Evolutionary conservation across 2,329 filamentous ascomycete genomes (phyloP).

Genomic region (Stagonosporopsis cucurbitacearum): DNA sequence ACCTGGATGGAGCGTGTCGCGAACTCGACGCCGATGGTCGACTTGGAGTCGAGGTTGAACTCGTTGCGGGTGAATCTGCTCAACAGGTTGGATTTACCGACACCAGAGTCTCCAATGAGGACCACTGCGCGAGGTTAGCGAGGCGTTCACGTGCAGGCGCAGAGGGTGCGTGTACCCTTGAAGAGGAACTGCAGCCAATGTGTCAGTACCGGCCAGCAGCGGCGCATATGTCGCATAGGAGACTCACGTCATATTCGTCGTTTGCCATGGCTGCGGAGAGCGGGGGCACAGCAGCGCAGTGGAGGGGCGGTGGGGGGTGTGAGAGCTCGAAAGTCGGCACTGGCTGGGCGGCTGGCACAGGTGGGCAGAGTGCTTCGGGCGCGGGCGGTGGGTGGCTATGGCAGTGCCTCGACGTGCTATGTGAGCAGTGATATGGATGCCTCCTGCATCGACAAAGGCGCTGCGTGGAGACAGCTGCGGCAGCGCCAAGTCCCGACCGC

Average conservation of each 20-base stretch:
- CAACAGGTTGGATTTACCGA: slow-evolving; percentile 99
- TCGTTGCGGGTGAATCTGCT: slow-evolving; percentile 99
- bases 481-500: slow-evolving; percentile 11
- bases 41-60: slow-evolving; percentile 99
- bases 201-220: slow-evolving; percentile 32
- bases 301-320: too few species aligned
- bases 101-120: slow-evolving; percentile 97
- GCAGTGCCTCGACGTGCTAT: slow-evolving; percentile 8
- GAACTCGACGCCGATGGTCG: slow-evolving; percentile 99
- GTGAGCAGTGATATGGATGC: slow-evolving; percentile 29
- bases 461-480: slow-evolving; percentile 19
- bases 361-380: background rate
- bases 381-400: slow-evolving; percentile 1
- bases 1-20: slow-evolving; percentile 98
- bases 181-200: slow-evolving; percentile 81
- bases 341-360: background rate
- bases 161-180: slow-evolving; percentile 72
- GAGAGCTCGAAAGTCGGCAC: slow-evolving; percentile 15
- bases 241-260: slow-evolving; percentile 98
- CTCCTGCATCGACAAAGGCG: slow-evolving; percentile 35
- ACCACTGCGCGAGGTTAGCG: slow-evolving; percentile 70
- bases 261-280: slow-evolving; percentile 77
- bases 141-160: slow-evolving; percentile 20
- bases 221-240: slow-evolving; percentile 29
- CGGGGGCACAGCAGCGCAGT: slow-evolving; percentile 25